A percentile compares a stretch with the other conserved stretches of the same genome.
Conservation (phyloP, 305 asterid genomes). For the Fraxinus paxiana region DNA sequence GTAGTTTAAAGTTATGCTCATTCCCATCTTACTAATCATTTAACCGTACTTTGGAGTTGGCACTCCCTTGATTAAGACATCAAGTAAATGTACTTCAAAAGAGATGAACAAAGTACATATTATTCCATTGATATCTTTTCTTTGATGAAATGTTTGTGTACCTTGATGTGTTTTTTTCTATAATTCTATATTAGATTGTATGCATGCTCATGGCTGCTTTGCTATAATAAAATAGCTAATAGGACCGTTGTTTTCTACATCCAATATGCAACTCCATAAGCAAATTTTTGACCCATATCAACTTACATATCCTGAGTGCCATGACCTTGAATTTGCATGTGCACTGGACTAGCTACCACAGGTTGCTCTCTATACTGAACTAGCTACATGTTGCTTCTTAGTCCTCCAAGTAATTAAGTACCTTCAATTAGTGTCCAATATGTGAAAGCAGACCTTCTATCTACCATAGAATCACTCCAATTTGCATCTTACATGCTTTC, state of each 20-base stretch:
- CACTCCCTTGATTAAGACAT: not conserved
- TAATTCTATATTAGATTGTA: not conserved
- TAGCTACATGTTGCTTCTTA: not conserved
- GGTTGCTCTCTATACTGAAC: not conserved
- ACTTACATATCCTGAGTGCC: not conserved
- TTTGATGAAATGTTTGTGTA: not conserved
- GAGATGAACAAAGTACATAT: not conserved
- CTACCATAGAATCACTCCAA: not conserved
- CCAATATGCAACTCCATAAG: not conserved
- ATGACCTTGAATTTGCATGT: not conserved
- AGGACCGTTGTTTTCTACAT: not conserved
- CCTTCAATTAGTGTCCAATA: not conserved
- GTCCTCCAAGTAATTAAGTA: not conserved
- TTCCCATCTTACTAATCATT: not conserved
- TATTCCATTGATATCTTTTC: not conserved
- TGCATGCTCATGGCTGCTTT: not conserved
- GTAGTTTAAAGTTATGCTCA: not conserved
- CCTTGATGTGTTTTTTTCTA: not conserved
- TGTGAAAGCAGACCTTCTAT: not conserved
- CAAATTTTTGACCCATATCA: no score
- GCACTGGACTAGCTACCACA: not conserved
- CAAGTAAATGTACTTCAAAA: not conserved
- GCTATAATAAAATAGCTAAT: not conserved
- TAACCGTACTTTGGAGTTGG: not conserved
- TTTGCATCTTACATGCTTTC: not conserved